Conservation (phyloP, 2,329 filamentous ascomycete species). For the Cytospora schulzeri region DNA sequence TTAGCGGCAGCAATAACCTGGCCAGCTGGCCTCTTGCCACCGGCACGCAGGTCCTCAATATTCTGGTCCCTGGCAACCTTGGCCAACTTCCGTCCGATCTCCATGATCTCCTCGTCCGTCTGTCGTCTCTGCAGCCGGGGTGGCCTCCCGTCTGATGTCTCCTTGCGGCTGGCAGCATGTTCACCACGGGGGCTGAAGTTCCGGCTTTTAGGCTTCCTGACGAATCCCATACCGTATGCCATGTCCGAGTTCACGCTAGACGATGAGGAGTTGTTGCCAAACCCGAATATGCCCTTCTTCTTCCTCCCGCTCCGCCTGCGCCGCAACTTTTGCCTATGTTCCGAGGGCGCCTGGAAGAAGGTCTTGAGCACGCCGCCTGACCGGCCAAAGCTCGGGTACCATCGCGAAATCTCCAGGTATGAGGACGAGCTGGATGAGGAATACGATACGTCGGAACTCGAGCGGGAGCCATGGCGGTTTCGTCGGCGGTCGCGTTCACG, state of each 20-base stretch:
- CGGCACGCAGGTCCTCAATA: slow-evolving; percentile 48
- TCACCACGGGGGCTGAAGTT: slow-evolving; percentile 34
- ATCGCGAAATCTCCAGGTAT: slow-evolving; percentile 66
- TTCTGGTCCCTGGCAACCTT: slow-evolving; percentile 56
- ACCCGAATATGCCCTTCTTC: slow-evolving; percentile 57
- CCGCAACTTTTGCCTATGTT: slow-evolving; percentile 47
- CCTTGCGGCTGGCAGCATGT: slow-evolving; percentile 17
- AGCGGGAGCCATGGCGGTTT: slow-evolving; percentile 28
- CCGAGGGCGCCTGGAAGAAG: slow-evolving; percentile 65
- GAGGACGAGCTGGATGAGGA: slow-evolving; percentile 52
- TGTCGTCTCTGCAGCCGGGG: slow-evolving; percentile 38
- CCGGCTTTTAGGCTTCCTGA: slow-evolving; percentile 44
- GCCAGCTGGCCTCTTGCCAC: slow-evolving; percentile 43
- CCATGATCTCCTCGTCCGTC: slow-evolving; percentile 60
- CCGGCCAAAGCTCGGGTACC: slow-evolving; percentile 48
- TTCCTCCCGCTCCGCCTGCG: slow-evolving; percentile 46
- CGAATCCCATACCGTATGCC: slow-evolving; percentile 66
- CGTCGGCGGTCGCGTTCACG: slow-evolving; percentile 22
- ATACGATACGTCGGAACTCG: slow-evolving; percentile 46
- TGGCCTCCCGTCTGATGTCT: slow-evolving; percentile 20
- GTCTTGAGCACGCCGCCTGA: slow-evolving; percentile 59
- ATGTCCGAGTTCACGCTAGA: slow-evolving; percentile 58
- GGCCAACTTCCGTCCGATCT: slow-evolving; percentile 56
- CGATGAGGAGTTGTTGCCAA: slow-evolving; percentile 60
- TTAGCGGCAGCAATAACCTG: slow-evolving; percentile 44